Percentiles rank a stretch among this genome's conserved stretches.
Evolutionary conservation across 306 rosid genomes (phyloP).

Genomic region (Vigna angularis): DNA sequence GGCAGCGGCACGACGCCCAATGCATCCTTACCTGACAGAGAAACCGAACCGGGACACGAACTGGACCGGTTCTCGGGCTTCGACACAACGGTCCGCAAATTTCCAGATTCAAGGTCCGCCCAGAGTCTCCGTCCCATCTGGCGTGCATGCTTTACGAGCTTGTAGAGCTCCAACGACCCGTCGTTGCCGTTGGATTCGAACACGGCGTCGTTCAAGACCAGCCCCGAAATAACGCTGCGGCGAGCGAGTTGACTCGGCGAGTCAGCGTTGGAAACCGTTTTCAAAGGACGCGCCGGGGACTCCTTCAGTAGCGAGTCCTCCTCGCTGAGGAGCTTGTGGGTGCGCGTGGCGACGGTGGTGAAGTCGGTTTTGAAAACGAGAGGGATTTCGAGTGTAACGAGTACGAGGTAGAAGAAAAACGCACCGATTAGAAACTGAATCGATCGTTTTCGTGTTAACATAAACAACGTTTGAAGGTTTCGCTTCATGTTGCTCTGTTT

Average conservation of each 20-base stretch:
- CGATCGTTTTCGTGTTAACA: conserved; percentile 64
- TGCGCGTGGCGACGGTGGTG: conserved; percentile 48
- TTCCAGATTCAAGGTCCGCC: conserved; percentile 61
- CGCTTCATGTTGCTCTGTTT: conserved; percentile 54
- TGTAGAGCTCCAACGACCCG: conserved; percentile 64
- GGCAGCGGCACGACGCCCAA: conserved; percentile 66
- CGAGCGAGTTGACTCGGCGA: conserved; percentile 58
- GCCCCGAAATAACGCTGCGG: conserved; percentile 54
- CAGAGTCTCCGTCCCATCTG: conserved; percentile 62
- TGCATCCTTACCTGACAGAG: conserved; percentile 58
- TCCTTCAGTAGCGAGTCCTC: conserved; percentile 59
- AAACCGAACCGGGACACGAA: conserved; percentile 66
- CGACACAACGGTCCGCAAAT: not conserved
- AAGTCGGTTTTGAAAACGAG: conserved; percentile 61
- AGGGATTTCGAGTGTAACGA: conserved; percentile 76
- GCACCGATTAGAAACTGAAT: conserved; percentile 68
- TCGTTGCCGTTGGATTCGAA: conserved; percentile 42
- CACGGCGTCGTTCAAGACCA: conserved; percentile 52
- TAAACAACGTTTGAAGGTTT: conserved; percentile 49
- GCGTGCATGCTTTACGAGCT: conserved; percentile 68
- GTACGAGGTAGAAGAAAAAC: conserved; percentile 59
- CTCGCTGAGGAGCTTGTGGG: conserved; percentile 54
- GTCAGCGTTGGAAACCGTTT: conserved; percentile 55
- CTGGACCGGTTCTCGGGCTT: conserved; percentile 54
- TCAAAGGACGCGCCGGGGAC: conserved; percentile 72